phyloP scores from a whole-genome alignment of 768 basidiomycete genomes.

The Collybia mongolica region DNA sequence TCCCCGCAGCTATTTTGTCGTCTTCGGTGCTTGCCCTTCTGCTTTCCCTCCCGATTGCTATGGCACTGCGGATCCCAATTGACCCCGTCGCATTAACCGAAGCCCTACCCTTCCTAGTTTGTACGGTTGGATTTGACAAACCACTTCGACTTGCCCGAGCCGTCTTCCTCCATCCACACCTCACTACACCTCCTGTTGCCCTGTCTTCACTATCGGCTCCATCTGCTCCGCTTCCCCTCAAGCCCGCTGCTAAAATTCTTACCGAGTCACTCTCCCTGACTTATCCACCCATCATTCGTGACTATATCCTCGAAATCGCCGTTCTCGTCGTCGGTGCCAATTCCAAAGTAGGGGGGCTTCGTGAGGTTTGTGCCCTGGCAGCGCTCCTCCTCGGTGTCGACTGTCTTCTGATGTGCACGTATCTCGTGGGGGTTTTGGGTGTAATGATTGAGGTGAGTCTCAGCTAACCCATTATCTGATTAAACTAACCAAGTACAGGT shows the following conservation, averaged over 20 bases:
- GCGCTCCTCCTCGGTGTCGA: constrained; percentile 86
- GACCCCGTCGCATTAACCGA: constrained; percentile 94
- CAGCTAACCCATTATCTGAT: neutral
- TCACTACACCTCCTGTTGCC: constrained; percentile 37
- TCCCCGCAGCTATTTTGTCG: constrained; percentile 70
- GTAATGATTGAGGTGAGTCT: constrained; percentile 88
- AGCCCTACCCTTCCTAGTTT: constrained; percentile 95
- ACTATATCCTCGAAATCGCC: constrained; percentile 90
- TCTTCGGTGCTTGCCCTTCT: constrained; percentile 84
- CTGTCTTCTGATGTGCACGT: constrained; percentile 85
- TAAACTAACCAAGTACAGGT: constrained; percentile 41
- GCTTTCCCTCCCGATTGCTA: constrained; percentile 74
- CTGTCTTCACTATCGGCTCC: constrained; percentile 29
- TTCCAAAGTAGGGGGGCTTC: constrained; percentile 82
- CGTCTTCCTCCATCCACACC: constrained; percentile 81
- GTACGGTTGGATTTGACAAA: constrained; percentile 98
- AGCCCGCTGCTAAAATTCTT: constrained; percentile 81
- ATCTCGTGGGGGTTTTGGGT: constrained; percentile 85
- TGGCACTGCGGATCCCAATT: constrained; percentile 76
- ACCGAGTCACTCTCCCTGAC: constrained; percentile 78
- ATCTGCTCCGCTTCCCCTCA: constrained; percentile 39
- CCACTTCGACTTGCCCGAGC: constrained; percentile 88
- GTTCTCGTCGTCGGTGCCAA: constrained; percentile 87
- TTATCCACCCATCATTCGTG: constrained; percentile 84
- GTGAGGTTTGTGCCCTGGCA: constrained; percentile 93